Conservation (phyloP, 345 rosid species). For the Dipteronia sinensis region DNA sequence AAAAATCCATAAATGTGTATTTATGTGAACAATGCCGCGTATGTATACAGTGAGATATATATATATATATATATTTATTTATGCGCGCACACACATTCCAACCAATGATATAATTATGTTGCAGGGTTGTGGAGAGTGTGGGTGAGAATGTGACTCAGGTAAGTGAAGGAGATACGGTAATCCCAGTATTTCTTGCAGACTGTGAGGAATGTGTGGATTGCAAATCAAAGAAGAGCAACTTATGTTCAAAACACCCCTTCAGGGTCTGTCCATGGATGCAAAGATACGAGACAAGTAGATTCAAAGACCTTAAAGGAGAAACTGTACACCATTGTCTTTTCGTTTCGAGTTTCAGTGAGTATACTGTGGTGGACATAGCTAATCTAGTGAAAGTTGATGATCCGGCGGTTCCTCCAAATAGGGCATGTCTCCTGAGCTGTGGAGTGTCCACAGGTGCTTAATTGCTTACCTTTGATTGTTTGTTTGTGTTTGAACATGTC, state of each 20-base stretch:
- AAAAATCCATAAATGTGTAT: no score
- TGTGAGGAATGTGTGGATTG: slow-evolving; percentile 79
- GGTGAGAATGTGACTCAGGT: slow-evolving; percentile 71
- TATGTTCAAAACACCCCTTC: slow-evolving; percentile 73
- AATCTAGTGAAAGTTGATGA: slow-evolving; percentile 73
- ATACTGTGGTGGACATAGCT: slow-evolving; percentile 72
- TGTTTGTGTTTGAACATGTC: background rate
- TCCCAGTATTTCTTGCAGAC: slow-evolving; percentile 74
- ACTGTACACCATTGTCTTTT: slow-evolving; percentile 63
- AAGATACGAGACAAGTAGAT: slow-evolving; percentile 70
- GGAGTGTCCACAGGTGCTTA: slow-evolving; percentile 82
- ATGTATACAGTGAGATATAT: no score
- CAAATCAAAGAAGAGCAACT: slow-evolving; percentile 68
- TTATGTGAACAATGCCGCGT: no score
- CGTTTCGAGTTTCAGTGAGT: slow-evolving; percentile 80
- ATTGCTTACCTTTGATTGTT: background rate
- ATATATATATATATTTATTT: no score
- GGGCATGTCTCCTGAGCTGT: slow-evolving; percentile 88
- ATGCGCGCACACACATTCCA: no score
- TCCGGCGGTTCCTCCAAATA: slow-evolving; percentile 60
- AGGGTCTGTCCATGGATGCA: slow-evolving; percentile 76
- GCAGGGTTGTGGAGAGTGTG: slow-evolving; percentile 80
- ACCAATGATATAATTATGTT: slow-evolving; percentile 2
- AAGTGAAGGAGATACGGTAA: slow-evolving; percentile 61
- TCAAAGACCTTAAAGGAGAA: slow-evolving; percentile 73